These are phyloP conservation scores for Coniferiporia weirii DNA, from an alignment of 1,284 basidiomycete genomes.

Conservation along the genomic window DNA sequence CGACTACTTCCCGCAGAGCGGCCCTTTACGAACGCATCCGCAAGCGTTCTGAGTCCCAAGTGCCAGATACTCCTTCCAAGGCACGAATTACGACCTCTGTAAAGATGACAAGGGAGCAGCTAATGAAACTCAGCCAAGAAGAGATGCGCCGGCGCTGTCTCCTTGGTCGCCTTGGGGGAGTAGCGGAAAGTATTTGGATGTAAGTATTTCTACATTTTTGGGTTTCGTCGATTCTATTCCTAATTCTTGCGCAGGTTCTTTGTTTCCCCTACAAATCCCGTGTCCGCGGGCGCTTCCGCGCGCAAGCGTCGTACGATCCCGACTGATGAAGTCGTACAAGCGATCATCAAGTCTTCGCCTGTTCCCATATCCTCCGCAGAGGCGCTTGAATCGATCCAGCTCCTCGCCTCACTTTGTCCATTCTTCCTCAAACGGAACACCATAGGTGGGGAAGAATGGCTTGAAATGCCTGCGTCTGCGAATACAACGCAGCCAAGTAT, in stretches of 20 bases:
- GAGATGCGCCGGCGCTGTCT: slow-evolving; percentile 68
- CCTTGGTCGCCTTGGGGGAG: slow-evolving; percentile 66
- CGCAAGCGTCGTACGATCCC: slow-evolving; percentile 68
- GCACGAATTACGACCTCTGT: slow-evolving; percentile 35
- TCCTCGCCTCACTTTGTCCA: slow-evolving; percentile 65
- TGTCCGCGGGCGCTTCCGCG: slow-evolving; percentile 41
- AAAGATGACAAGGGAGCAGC: slow-evolving; percentile 53
- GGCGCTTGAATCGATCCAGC: slow-evolving; percentile 62
- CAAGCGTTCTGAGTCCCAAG: slow-evolving; percentile 35
- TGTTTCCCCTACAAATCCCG: slow-evolving; percentile 43
- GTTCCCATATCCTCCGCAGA: slow-evolving; percentile 72
- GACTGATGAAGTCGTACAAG: slow-evolving; percentile 53
- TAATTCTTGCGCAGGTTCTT: slow-evolving; percentile 50
- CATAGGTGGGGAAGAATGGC: slow-evolving; percentile 67
- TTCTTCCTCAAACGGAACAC: slow-evolving; percentile 66
- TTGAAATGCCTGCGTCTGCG: slow-evolving; percentile 68
- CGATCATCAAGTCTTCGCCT: slow-evolving; percentile 71
- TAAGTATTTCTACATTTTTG: slow-evolving; percentile 31
- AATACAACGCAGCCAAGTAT: slow-evolving; percentile 28
- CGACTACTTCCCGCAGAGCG: slow-evolving; percentile 64
- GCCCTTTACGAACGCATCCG: slow-evolving; percentile 76
- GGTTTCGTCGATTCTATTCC: background rate
- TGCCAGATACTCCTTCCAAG: slow-evolving; percentile 67
- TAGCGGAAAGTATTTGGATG: slow-evolving; percentile 88
- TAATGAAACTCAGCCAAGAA: slow-evolving; percentile 67